Percentiles rank a stretch among this genome's conserved stretches.
These are phyloP conservation scores for Alternaria novae-zelandiae DNA, from an alignment of 2,329 filamentous ascomycete species.

Conservation along the genomic window DNA sequence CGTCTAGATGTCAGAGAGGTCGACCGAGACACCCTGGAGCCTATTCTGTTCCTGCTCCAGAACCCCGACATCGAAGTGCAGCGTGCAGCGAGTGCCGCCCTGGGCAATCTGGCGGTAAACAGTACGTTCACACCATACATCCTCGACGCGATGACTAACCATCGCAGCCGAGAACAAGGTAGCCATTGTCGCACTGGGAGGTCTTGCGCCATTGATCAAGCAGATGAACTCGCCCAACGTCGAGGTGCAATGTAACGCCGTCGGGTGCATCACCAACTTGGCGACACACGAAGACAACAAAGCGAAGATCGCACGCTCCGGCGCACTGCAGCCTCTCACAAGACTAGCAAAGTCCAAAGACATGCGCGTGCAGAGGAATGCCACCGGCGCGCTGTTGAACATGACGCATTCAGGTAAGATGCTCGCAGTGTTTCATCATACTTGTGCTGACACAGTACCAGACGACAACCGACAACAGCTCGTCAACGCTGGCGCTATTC, in stretches of 20 bases:
- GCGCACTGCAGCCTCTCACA: conserved; percentile 88
- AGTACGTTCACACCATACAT: conserved; percentile 61
- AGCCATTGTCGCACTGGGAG: conserved; percentile 89
- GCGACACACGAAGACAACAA: conserved; percentile 99
- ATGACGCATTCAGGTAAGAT: conserved; percentile 95
- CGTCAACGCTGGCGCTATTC: conserved; percentile 96
- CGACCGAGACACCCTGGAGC: conserved; percentile 91
- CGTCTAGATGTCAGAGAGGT: conserved; percentile 90
- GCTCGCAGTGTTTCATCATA: background rate
- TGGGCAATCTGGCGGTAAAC: conserved; percentile 96
- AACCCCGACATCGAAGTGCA: conserved; percentile 97
- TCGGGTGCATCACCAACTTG: conserved; percentile 97
- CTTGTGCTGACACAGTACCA: conserved; percentile 49
- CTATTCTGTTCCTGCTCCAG: conserved; percentile 92
- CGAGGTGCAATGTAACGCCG: conserved; percentile 98
- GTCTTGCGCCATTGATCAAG: conserved; percentile 87
- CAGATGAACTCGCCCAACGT: conserved; percentile 99
- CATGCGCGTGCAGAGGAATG: conserved; percentile 97
- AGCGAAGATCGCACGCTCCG: conserved; percentile 95
- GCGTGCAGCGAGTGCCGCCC: conserved; percentile 90
- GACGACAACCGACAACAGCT: conserved; percentile 98
- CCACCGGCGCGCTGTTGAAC: conserved; percentile 92
- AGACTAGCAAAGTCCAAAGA: conserved; percentile 95
- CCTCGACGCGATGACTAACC: conserved; percentile 50
- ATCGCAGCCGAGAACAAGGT: conserved; percentile 94